Base-by-base conservation (phyloP, 345 rosid species). In the Gossypium thurberi region DNA sequence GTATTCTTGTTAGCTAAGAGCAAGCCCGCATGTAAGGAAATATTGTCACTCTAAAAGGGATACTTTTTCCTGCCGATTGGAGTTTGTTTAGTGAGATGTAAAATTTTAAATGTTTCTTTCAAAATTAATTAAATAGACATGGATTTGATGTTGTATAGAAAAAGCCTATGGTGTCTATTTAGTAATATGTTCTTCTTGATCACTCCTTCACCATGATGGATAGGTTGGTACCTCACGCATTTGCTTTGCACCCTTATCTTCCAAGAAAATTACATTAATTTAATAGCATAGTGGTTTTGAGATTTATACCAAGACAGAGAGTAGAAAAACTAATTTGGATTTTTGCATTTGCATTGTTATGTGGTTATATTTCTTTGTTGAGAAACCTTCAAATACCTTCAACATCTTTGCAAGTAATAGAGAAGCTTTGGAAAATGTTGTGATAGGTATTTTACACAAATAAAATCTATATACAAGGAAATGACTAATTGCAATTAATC, bases 101-200 rank as follows among this genome's bases (percentile, higher is more conserved):
- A 40, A 17, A 3, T 63, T n/a, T 9, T 40, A n/a, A n/a, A 63
- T 25, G 15, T 12, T 23, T 67, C 21, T 25, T 17, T 67, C 40
- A 25, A 48, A 15, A 67, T 1, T 48, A 25, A 47, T 23, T 43
- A 18, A 21, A 20, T 43, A 47, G 56, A 9, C 42, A 23, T 14
- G 56, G 43, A 67, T 67, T 67, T 47, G 5, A 47, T 47, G 56
- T 23, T 18, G 14, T 48, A 46, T 66, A 28, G 15, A 9, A 67
- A 10, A 67, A 48, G 57, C 51, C 21, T 67, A 67, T 12, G 53
- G 71, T 23, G 42, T 25, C 37, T 65, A 20, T 65, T 65, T 65
- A 44, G 53, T 65, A 12, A 21, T 18, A 68, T 69, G 46, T 52
- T 42, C 57, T 50, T 68, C 58, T 14, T 68, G 60, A 33, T 69